These are phyloP conservation scores for Colletotrichum kahawae DNA, from an alignment of 2,329 filamentous ascomycete genomes.

Conservation along the genomic window DNA sequence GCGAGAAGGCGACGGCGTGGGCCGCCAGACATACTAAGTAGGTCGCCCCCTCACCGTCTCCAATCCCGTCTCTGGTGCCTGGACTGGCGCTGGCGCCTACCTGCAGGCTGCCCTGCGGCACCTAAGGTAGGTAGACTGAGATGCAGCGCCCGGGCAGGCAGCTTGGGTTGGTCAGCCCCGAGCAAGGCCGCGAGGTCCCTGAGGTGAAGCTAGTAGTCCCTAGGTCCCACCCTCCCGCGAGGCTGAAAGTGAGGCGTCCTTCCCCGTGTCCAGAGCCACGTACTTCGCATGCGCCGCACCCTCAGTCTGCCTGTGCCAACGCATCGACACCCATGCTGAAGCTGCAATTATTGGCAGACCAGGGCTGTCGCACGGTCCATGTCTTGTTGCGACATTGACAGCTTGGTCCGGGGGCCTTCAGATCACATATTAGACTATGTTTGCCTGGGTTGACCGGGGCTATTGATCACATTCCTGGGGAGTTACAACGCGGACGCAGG, in stretches of 20 bases:
- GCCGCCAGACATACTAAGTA: neutral
- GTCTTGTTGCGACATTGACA: neutral
- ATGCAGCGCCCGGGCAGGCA: neutral
- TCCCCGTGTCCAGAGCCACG: neutral
- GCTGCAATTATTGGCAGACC: neutral
- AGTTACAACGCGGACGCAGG: neutral
- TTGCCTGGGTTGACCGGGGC: neutral
- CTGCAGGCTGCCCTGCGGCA: neutral
- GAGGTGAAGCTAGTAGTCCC: neutral
- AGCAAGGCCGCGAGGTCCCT: neutral
- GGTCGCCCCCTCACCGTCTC: neutral
- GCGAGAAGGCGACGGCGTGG: neutral
- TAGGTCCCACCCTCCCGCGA: neutral
- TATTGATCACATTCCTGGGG: neutral
- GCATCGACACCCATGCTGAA: neutral
- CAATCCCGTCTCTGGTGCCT: neutral
- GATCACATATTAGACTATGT: neutral
- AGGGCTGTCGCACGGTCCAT: conserved; percentile 7
- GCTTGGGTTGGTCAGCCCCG: neutral
- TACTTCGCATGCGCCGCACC: neutral
- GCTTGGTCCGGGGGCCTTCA: neutral
- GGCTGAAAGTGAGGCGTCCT: conserved; percentile 6
- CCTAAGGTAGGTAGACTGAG: neutral
- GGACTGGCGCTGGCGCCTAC: neutral
- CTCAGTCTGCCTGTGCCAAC: neutral